Evolutionary conservation across 1,284 basidiomycete genomes (phyloP).

Genomic region (Sparassis latifolia): DNA sequence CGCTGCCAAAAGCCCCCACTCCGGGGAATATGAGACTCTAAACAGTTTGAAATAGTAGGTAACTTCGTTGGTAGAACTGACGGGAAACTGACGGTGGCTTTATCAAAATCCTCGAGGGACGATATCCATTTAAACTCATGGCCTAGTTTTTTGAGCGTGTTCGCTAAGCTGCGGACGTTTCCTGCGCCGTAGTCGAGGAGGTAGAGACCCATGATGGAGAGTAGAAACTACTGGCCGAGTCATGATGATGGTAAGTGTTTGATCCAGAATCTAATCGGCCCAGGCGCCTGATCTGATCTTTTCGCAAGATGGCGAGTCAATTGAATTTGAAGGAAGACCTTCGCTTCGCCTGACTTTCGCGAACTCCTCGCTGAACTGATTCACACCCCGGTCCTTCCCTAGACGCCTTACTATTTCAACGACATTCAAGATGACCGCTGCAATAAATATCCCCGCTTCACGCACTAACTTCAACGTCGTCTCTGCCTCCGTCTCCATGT

Average conservation of each 20-base stretch:
- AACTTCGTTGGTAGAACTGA: constrained; percentile 2
- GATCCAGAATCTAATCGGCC: too few species aligned
- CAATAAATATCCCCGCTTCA: constrained; percentile 36
- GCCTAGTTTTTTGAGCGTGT: constrained; percentile 85
- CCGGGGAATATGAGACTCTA: constrained; percentile 97
- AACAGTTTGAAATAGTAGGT: neutral
- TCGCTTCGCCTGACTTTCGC: too few species aligned
- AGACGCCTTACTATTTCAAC: neutral
- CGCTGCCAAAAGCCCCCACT: constrained; percentile 92
- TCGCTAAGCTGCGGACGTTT: constrained; percentile 91
- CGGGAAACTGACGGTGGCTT: constrained; percentile 73
- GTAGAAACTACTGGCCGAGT: neutral
- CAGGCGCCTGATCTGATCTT: neutral
- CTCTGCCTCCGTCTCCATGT: constrained; percentile 43
- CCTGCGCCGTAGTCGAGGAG: constrained; percentile 96
- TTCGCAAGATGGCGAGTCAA: neutral
- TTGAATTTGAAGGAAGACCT: neutral
- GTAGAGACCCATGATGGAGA: constrained; percentile 59
- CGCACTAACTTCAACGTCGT: constrained; percentile 18
- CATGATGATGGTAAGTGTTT: neutral
- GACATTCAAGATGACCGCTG: constrained; percentile 18
- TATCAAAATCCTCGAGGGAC: constrained; percentile 77
- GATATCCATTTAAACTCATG: constrained; percentile 90
- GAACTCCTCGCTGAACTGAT: too few species aligned
- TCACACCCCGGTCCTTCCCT: neutral